These are phyloP conservation scores for Symbiodinium natans DNA, from an alignment of 73 alveolate species.

Conservation along the genomic window DNA sequence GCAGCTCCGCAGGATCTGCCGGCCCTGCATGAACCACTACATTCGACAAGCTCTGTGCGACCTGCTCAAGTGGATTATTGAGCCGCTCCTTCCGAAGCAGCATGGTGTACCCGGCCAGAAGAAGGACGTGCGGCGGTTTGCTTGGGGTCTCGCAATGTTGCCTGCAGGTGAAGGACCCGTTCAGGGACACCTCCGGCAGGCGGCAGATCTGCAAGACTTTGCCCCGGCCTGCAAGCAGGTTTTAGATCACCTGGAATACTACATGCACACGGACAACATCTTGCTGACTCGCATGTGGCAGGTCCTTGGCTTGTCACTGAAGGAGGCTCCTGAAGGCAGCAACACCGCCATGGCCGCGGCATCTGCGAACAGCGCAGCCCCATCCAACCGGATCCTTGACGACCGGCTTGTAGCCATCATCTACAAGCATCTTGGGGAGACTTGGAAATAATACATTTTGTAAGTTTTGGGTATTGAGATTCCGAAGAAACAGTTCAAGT, in stretches of 20 bases:
- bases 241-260: conserved; percentile 75
- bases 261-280: conserved; percentile 77
- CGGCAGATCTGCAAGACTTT: conserved; percentile 43
- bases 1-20: conserved; percentile 35
- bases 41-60: conserved; percentile 34
- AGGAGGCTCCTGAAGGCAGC: conserved; percentile 52
- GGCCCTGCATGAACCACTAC: conserved; percentile 86
- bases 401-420: conserved; percentile 39
- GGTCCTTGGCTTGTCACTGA: conserved; percentile 63
- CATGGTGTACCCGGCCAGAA: too few species aligned
- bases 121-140: conserved; percentile 39
- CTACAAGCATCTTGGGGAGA: too few species aligned
- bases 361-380: conserved; percentile 58
- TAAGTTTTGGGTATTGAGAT: too few species aligned
- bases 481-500: too few species aligned
- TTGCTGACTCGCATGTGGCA: conserved; percentile 52
- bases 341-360: conserved; percentile 39
- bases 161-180: conserved; percentile 2
- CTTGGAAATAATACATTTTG: too few species aligned
- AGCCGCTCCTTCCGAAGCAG: conserved; percentile 65
- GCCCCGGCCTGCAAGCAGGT: conserved; percentile 74
- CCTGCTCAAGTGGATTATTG: conserved; percentile 41
- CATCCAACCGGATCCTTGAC: conserved; percentile 47
- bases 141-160: conserved; percentile 23
- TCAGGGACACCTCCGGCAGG: conserved; percentile 48